Conservation (phyloP, 371 early-diverging fungal genomes). For the Mortierella polycephala region DNA sequence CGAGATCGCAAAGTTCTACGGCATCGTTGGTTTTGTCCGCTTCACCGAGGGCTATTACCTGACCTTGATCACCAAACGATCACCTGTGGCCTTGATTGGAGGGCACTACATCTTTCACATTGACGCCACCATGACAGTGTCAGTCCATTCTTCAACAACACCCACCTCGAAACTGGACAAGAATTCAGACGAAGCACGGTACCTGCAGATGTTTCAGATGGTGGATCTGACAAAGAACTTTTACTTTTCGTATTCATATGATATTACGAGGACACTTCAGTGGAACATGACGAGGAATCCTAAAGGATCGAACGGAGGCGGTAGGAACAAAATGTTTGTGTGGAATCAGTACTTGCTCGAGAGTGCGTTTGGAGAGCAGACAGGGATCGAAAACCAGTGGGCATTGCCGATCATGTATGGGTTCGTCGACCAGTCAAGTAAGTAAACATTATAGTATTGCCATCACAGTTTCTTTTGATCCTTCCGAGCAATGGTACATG, state of each 20-base stretch:
- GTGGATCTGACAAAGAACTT: conserved; percentile 89
- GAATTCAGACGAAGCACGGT: conserved; percentile 83
- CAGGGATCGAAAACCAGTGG: conserved; percentile 80
- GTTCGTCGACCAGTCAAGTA: conserved; percentile 95
- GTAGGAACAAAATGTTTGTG: conserved; percentile 89
- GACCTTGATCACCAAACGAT: conserved; percentile 85
- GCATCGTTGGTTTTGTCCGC: conserved; percentile 85
- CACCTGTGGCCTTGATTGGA: conserved; percentile 93
- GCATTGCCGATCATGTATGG: conserved; percentile 93
- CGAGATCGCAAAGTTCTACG: conserved; percentile 72
- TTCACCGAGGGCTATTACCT: conserved; percentile 96
- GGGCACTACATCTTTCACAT: conserved; percentile 96
- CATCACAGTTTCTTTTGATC: not conserved
- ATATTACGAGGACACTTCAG: conserved; percentile 92
- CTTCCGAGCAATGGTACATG: not conserved
- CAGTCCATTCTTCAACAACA: conserved; percentile 63
- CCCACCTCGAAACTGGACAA: conserved; percentile 75
- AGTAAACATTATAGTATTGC: conserved; percentile 11
- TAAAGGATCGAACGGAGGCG: conserved; percentile 9
- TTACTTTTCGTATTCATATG: conserved; percentile 94
- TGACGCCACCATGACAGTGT: conserved; percentile 87
- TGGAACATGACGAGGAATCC: conserved; percentile 76
- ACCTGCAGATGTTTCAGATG: conserved; percentile 77
- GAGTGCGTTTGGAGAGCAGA: conserved; percentile 74
- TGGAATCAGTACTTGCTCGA: conserved; percentile 92